phyloP scores from a whole-genome alignment of 2,329 filamentous ascomycete species.

The Penicillium brasilianum region DNA sequence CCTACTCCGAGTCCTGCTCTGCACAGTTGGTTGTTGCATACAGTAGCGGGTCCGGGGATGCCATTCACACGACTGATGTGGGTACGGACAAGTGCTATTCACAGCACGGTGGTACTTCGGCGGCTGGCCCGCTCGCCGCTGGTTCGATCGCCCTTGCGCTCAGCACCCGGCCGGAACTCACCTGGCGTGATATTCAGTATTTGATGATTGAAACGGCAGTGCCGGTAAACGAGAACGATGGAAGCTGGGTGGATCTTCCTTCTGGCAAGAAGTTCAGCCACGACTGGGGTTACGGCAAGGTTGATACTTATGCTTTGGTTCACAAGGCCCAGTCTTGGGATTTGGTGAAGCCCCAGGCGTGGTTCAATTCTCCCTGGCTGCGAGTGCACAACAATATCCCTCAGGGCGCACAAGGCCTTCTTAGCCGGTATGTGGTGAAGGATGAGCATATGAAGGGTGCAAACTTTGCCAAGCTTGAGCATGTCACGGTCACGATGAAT shows the following conservation, averaged over 20 bases:
- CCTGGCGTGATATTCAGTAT: slow-evolving; percentile 94
- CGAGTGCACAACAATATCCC: slow-evolving; percentile 86
- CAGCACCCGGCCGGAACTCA: slow-evolving; percentile 80
- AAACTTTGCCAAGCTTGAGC: slow-evolving; percentile 86
- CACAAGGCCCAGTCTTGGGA: slow-evolving; percentile 85
- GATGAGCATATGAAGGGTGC: slow-evolving; percentile 77
- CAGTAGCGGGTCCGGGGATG: slow-evolving; percentile 85
- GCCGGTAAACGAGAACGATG: slow-evolving; percentile 73
- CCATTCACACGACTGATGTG: slow-evolving; percentile 96
- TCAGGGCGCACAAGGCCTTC: slow-evolving; percentile 78
- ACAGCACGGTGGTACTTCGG: slow-evolving; percentile 92
- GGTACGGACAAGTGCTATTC: slow-evolving; percentile 78
- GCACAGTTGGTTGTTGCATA: slow-evolving; percentile 96
- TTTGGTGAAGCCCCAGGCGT: slow-evolving; percentile 91
- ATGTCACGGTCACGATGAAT: slow-evolving; percentile 98
- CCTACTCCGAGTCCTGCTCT: slow-evolving; percentile 95
- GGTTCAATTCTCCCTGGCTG: slow-evolving; percentile 92
- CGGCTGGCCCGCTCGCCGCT: slow-evolving; percentile 88
- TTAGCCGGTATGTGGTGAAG: slow-evolving; percentile 81
- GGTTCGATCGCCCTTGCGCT: slow-evolving; percentile 90
- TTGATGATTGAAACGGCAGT: slow-evolving; percentile 83
- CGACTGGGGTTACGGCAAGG: slow-evolving; percentile 92
- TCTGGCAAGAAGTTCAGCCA: slow-evolving; percentile 90
- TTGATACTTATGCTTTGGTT: slow-evolving; percentile 85
- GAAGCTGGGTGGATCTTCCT: slow-evolving; percentile 80